Conservation (phyloP, 2,329 filamentous ascomycete species). For the Dactylellina sp. region DNA sequence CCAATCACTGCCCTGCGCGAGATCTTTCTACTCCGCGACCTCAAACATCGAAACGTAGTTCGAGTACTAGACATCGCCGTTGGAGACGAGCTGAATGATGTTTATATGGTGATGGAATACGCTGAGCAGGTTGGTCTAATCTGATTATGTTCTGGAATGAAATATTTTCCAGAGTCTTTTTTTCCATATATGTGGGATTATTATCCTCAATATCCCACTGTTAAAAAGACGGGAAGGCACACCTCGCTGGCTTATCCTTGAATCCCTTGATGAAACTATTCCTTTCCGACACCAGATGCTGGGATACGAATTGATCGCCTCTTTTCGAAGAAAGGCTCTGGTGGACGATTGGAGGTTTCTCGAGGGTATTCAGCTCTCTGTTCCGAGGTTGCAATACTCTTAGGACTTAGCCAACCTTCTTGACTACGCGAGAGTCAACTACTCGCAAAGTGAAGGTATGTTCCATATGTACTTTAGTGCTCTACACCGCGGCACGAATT, state of each 20-base stretch:
- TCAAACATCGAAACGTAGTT: slow-evolving; percentile 62
- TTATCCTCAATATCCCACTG: slow-evolving; percentile 5
- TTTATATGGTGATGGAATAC: slow-evolving; percentile 64
- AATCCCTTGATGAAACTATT: slow-evolving; percentile 50
- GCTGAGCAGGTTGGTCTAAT: slow-evolving; percentile 63
- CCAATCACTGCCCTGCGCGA: slow-evolving; percentile 63
- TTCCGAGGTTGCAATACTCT: slow-evolving; percentile 56
- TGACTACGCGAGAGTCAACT: slow-evolving; percentile 62
- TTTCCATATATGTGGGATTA: slow-evolving; percentile 5
- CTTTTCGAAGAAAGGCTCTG: slow-evolving; percentile 18
- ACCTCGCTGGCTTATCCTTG: slow-evolving; percentile 59
- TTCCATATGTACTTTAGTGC: not conserved
- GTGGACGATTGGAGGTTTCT: slow-evolving; percentile 44
- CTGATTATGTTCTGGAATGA: slow-evolving; percentile 40
- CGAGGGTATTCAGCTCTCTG: slow-evolving; percentile 54
- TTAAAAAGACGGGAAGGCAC: slow-evolving; percentile 58
- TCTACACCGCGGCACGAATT: no score
- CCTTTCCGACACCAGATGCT: slow-evolving; percentile 31
- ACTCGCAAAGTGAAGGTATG: slow-evolving; percentile 63
- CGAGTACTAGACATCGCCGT: slow-evolving; percentile 63
- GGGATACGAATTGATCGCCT: slow-evolving; percentile 1
- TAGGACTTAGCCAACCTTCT: slow-evolving; percentile 63
- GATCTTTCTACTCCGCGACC: slow-evolving; percentile 63
- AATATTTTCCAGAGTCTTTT: slow-evolving; percentile 34
- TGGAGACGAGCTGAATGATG: slow-evolving; percentile 61